A percentile compares a stretch with the other conserved stretches of the same genome.
phyloP scores from a whole-genome alignment of 2,329 filamentous ascomycete species.

The Aspergillus eucalypticola region DNA sequence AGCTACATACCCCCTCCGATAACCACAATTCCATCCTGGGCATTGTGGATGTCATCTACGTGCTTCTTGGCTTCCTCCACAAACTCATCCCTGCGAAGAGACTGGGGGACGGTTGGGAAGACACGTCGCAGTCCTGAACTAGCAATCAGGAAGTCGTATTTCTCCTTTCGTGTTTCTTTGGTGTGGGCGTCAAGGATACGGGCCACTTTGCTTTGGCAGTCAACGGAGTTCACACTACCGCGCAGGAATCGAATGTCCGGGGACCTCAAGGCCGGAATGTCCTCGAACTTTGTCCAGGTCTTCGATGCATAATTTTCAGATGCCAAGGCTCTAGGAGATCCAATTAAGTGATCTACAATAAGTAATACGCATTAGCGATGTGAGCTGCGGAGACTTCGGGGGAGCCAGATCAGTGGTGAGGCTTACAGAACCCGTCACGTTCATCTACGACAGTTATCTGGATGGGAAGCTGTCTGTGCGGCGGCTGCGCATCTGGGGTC shows the following conservation, averaged over 20 bases:
- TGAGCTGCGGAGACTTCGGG: background rate
- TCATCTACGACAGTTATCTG: constrained; percentile 76
- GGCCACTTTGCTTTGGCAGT: constrained; percentile 61
- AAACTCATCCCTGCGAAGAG: constrained; percentile 40
- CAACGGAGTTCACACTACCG: constrained; percentile 62
- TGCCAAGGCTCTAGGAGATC: constrained; percentile 70
- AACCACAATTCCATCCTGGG: constrained; percentile 58
- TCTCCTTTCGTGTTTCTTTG: constrained; percentile 38
- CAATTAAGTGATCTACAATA: constrained; percentile 69
- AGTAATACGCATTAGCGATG: background rate
- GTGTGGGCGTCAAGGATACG: constrained; percentile 55
- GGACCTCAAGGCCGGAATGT: constrained; percentile 66
- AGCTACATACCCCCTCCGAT: constrained; percentile 65
- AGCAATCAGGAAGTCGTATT: constrained; percentile 75
- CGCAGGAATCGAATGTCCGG: constrained; percentile 65
- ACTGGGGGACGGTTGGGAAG: constrained; percentile 73
- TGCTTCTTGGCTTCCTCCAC: constrained; percentile 27
- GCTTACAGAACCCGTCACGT: constrained; percentile 75
- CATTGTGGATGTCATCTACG: constrained; percentile 45
- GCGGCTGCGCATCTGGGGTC: constrained; percentile 24
- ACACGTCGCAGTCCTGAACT: constrained; percentile 68
- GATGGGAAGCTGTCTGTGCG: constrained; percentile 53
- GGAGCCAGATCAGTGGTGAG: background rate
- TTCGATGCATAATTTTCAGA: constrained; percentile 64
- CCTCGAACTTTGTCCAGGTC: constrained; percentile 69